Conservation (phyloP, 2,329 filamentous ascomycete species). For the Claviceps sp. region DNA sequence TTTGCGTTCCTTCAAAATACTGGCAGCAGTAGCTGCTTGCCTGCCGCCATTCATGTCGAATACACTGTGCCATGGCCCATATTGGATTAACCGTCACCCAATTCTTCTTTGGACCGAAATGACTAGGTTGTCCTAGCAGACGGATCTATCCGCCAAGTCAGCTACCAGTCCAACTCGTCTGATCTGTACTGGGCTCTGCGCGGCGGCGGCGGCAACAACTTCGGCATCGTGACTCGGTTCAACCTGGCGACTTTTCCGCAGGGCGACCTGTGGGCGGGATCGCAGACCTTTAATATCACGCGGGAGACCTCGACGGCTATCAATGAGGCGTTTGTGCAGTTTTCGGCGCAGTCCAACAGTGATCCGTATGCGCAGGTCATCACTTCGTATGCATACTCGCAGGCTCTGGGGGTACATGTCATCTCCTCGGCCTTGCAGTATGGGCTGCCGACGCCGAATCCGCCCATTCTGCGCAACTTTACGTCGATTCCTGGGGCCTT, state of each 20-base stretch:
- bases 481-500: slow-evolving; percentile 10
- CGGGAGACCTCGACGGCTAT: slow-evolving; percentile 9
- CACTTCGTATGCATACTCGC: slow-evolving; percentile 11
- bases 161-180: slow-evolving; percentile 19
- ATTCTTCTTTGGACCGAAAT: too few species aligned
- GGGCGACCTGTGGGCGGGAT: slow-evolving; percentile 25
- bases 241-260: slow-evolving; percentile 24
- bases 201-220: slow-evolving; percentile 42
- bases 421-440: background rate
- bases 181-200: slow-evolving; percentile 45
- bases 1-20: background rate
- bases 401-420: slow-evolving; percentile 7
- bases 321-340: slow-evolving; percentile 12
- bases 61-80: background rate
- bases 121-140: slow-evolving; percentile 25
- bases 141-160: slow-evolving; percentile 24
- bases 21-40: too few species aligned
- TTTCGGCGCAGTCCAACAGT: slow-evolving; percentile 3
- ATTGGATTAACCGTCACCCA: background rate
- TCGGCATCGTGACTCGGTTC: slow-evolving; percentile 41
- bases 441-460: slow-evolving; percentile 6
- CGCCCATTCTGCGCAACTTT: slow-evolving; percentile 11
- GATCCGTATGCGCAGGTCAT: slow-evolving; percentile 13
- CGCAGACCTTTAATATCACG: slow-evolving; percentile 2
- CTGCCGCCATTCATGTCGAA: background rate